Evolutionary conservation across 202 grass and related monocot species (phyloP).

Genomic region (Zizania palustris): DNA sequence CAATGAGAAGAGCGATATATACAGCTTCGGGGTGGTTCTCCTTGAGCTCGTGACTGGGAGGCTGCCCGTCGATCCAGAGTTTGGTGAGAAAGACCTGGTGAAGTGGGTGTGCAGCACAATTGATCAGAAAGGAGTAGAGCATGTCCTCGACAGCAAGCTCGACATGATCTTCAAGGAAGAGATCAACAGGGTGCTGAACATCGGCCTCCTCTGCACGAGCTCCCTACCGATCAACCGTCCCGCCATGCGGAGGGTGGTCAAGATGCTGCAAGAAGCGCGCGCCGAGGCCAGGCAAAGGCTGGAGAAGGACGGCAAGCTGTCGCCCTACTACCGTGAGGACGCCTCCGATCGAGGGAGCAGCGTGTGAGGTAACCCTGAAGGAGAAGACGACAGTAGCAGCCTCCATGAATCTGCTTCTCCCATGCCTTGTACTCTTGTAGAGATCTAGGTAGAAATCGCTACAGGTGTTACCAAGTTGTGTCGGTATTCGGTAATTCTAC

Average conservation of each 20-base stretch:
- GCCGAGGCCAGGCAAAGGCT: constrained; percentile 32
- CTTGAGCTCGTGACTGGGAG: constrained; percentile 83
- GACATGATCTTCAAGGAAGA: constrained; percentile 54
- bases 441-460: constrained; percentile 20
- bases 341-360: constrained; percentile 49
- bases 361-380: constrained; percentile 26
- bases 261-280: constrained; percentile 80
- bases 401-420: not conserved
- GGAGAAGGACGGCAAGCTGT: constrained; percentile 58
- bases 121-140: constrained; percentile 65
- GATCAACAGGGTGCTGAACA: constrained; percentile 61
- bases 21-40: constrained; percentile 92
- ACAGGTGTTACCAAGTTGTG: not conserved
- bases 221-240: constrained; percentile 89
- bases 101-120: constrained; percentile 77
- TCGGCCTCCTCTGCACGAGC: constrained; percentile 74
- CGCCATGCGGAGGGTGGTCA: constrained; percentile 76
- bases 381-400: not conserved
- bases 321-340: constrained; percentile 58
- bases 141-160: constrained; percentile 64
- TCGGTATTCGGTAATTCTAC: not conserved
- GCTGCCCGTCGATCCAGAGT: constrained; percentile 67
- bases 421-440: not conserved
- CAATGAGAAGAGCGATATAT: constrained; percentile 95
- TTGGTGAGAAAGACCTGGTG: constrained; percentile 91